Evolutionary conservation across 1,139 yeast genomes (phyloP).

Genomic region (Saccharomycopsis hybrid): DNA sequence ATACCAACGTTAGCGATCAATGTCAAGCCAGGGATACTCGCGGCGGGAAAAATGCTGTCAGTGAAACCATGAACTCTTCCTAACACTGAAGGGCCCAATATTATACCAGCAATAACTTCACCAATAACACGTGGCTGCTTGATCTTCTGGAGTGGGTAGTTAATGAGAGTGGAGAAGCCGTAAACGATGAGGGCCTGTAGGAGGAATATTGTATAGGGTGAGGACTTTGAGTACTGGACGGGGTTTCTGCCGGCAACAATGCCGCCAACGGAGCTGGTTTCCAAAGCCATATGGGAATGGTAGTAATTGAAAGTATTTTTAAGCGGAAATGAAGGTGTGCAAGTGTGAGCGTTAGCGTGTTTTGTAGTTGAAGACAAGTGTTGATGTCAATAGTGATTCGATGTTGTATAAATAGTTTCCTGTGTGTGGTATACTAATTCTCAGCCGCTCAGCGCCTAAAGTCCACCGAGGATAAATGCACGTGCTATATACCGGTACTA

Average conservation of each 20-base stretch:
- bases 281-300: slow-evolving; percentile 9
- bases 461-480: no score
- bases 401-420: no score
- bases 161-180: slow-evolving; percentile 43
- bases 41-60: slow-evolving; percentile 52
- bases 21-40: slow-evolving; percentile 55
- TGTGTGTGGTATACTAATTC: no score
- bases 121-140: slow-evolving; percentile 76
- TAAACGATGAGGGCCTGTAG: slow-evolving; percentile 56
- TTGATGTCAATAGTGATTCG: no score
- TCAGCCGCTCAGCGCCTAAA: no score
- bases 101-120: slow-evolving; percentile 68
- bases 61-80: slow-evolving; percentile 68
- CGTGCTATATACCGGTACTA: no score
- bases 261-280: slow-evolving; percentile 40
- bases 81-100: slow-evolving; percentile 63
- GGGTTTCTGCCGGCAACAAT: slow-evolving; percentile 69
- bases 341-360: no score
- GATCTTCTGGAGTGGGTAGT: slow-evolving; percentile 50
- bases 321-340: no score
- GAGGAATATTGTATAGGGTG: slow-evolving; percentile 56
- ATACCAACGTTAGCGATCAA: slow-evolving; percentile 69
- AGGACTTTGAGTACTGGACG: slow-evolving; percentile 44
- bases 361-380: no score
- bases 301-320: no score